Base-by-base conservation (phyloP, 2,329 filamentous ascomycete genomes). In the Aspergillus fumigatiaffinis region DNA sequence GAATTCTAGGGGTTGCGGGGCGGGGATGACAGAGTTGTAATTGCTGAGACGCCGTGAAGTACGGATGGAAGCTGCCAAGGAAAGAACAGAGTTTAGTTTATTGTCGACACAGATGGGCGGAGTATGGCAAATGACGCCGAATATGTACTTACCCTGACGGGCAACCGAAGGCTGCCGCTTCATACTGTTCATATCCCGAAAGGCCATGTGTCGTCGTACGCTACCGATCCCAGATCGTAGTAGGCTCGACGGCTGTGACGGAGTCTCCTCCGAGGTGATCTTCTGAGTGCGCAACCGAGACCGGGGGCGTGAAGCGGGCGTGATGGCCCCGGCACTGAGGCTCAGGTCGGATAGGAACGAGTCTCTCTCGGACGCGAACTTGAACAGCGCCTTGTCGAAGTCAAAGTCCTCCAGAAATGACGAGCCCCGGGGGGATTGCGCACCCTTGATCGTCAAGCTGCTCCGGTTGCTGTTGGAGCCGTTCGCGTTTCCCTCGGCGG, bases 11-110 rank as follows among this genome's bases (percentile, higher is more conserved):
- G 93, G 93, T 73, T 97, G 91, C 12, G 94, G 94, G 2, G 87
- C 87, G 14, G 94, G 94, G 54, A 99, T 97, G 53, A 99, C 94
- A 1, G 94, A 97, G 73, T 97, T 97, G 76, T 99, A 99, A 72
- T 96, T 96, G 75, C 93, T 97, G 63, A 97, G 79, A 66, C 94
- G 86, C 76, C 87, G 94, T 41, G 92, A 87, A 4, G 92, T 96
- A 66, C 92, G 87, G 61, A 88, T 82, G 25, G 88, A 90, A 61
- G 84, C 84, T 85, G 65, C 60, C 68, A 56, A 51, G 62, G 23
- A 23, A 25, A 47, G 21, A 23, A 23, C 12, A 14, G 44, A 26
- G 23, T 26, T 47, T 47, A 47, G 44, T 47, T 6, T 2, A 38
- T 38, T 17, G 32, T 17, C 32, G 17, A 17, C 14, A 5, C 14